These are phyloP conservation scores for Eucalyptus marginata DNA, from an alignment of 345 rosid species.

Conservation along the genomic window DNA sequence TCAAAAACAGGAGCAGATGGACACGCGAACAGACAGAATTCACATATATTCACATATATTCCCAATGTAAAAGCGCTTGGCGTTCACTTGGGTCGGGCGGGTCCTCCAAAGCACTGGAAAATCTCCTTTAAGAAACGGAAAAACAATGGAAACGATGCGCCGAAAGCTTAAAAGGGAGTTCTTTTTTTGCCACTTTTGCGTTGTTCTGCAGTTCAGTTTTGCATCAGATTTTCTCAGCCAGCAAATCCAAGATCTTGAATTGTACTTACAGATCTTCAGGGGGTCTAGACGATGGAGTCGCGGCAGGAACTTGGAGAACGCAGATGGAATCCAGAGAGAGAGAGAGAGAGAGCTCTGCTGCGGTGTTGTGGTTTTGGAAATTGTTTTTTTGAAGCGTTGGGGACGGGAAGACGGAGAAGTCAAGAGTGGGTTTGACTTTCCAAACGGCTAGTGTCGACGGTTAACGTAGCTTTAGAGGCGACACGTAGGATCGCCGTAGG, in stretches of 20 bases:
- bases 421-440: background rate
- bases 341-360: background rate
- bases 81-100: background rate
- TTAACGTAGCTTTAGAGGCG: background rate
- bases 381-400: background rate
- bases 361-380: background rate
- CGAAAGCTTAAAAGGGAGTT: background rate
- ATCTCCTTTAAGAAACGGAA: background rate
- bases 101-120: background rate
- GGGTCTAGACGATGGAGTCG: background rate
- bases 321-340: background rate
- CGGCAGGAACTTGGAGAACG: background rate
- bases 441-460: constrained; percentile 12
- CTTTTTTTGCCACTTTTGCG: background rate
- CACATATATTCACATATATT: background rate
- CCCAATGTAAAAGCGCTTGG: background rate
- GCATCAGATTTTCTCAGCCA: background rate
- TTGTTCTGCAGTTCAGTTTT: background rate
- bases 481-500: background rate
- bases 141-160: background rate
- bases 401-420: background rate
- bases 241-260: background rate
- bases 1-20: background rate
- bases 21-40: background rate
- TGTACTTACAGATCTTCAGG: background rate